Evolutionary conservation across 2,329 filamentous ascomycete genomes (phyloP).

Genomic region (Penicillium expansum): DNA sequence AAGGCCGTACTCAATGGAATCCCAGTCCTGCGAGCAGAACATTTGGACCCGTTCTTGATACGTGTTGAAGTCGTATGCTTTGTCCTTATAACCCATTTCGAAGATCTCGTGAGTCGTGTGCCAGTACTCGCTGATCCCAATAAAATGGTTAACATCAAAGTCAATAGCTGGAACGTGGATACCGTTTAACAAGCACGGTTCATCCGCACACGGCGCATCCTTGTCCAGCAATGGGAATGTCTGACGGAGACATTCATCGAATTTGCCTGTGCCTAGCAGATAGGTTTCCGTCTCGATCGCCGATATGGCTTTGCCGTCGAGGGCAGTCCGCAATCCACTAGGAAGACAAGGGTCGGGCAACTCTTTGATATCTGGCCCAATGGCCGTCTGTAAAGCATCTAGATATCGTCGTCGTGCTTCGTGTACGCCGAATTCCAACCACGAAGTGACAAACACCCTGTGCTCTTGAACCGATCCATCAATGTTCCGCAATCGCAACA

Average conservation of each 20-base stretch:
- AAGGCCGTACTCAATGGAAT: constrained; percentile 66
- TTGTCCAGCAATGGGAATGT: constrained; percentile 88
- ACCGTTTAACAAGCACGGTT: constrained; percentile 85
- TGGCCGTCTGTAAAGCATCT: constrained; percentile 68
- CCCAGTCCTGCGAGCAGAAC: constrained; percentile 85
- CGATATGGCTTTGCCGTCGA: constrained; percentile 62
- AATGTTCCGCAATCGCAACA: constrained; percentile 79
- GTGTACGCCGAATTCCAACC: constrained; percentile 96
- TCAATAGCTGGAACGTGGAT: constrained; percentile 93
- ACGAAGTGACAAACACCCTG: constrained; percentile 90
- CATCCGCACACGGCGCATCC: constrained; percentile 75
- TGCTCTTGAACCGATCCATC: constrained; percentile 77
- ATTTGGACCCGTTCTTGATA: constrained; percentile 82
- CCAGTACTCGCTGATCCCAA: constrained; percentile 98
- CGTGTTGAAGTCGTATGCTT: constrained; percentile 82
- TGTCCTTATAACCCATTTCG: constrained; percentile 68
- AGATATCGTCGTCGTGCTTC: constrained; percentile 84
- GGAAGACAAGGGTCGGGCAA: constrained; percentile 91
- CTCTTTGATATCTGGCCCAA: constrained; percentile 59
- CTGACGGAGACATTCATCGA: constrained; percentile 75
- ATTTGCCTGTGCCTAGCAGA: constrained; percentile 80
- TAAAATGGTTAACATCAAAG: constrained; percentile 95
- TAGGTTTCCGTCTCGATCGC: constrained; percentile 46
- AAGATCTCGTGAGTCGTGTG: constrained; percentile 97
- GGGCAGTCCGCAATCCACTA: constrained; percentile 67